Conservation (phyloP, 495 filamentous ascomycete species). For the Annulohypoxylon stygium region DNA sequence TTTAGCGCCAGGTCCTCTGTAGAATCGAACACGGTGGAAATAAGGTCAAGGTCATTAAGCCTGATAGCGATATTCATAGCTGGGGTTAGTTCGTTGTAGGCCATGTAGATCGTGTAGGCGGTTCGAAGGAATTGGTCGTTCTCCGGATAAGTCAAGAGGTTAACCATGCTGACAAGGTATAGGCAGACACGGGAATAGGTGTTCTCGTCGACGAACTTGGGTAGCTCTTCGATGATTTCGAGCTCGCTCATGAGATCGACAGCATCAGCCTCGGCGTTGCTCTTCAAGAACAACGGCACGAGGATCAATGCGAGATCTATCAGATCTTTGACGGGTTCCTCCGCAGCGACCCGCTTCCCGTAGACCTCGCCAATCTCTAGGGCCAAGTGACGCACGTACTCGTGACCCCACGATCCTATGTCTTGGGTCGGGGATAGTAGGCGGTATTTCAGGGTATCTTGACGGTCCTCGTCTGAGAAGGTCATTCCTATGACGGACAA, state of each 20-base stretch:
- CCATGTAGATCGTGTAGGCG: slow-evolving; percentile 91
- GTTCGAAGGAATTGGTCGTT: slow-evolving; percentile 93
- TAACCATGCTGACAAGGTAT: slow-evolving; percentile 99
- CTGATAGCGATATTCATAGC: slow-evolving; percentile 95
- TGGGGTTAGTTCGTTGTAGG: slow-evolving; percentile 90
- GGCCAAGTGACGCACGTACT: slow-evolving; percentile 96
- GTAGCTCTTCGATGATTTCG: slow-evolving; percentile 95
- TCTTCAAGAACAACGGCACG: slow-evolving; percentile 94
- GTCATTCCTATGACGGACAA: slow-evolving; percentile 99
- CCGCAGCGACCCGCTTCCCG: slow-evolving; percentile 72
- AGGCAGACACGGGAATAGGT: slow-evolving; percentile 93
- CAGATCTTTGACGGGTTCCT: slow-evolving; percentile 77
- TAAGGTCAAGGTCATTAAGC: slow-evolving; percentile 86
- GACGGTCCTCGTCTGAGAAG: slow-evolving; percentile 93
- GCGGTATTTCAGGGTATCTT: slow-evolving; percentile 95
- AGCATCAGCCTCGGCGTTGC: slow-evolving; percentile 97
- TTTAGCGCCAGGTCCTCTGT: slow-evolving; percentile 85
- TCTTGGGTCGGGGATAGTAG: slow-evolving; percentile 90
- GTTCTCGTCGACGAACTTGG: slow-evolving; percentile 89
- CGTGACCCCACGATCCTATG: slow-evolving; percentile 97
- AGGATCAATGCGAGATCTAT: slow-evolving; percentile 83
- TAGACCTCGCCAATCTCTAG: slow-evolving; percentile 97
- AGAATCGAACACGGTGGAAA: slow-evolving; percentile 80
- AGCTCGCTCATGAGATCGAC: slow-evolving; percentile 97
- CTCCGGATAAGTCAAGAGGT: slow-evolving; percentile 95